phyloP scores from a whole-genome alignment of 2,329 filamentous ascomycete genomes.

The Xylariales sp. region DNA sequence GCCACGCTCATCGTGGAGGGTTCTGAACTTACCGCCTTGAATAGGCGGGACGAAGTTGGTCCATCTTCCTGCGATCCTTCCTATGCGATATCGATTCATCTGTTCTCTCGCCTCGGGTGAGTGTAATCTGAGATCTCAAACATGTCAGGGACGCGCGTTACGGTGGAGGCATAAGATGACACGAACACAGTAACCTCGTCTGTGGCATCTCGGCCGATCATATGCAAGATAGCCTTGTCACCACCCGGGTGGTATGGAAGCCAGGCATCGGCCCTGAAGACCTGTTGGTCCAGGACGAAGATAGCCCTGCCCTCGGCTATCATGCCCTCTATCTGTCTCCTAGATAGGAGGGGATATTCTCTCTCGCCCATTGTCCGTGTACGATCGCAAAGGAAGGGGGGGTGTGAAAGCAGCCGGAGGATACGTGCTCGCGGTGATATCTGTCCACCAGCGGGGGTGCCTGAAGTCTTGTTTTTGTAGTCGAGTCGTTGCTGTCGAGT shows the following conservation, averaged over 20 bases:
- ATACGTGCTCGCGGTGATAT: no score
- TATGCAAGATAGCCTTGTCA: slow-evolving; percentile 84
- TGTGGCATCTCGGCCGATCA: slow-evolving; percentile 90
- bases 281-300: slow-evolving; percentile 74
- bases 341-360: slow-evolving; percentile 45
- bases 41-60: slow-evolving; percentile 86
- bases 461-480: no score
- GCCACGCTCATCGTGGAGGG: slow-evolving; percentile 31
- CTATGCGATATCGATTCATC: slow-evolving; percentile 82
- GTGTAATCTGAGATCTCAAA: slow-evolving; percentile 62
- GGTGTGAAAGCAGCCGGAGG: no score
- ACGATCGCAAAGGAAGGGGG: no score
- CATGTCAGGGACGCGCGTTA: slow-evolving; percentile 12
- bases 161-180: slow-evolving; percentile 12
- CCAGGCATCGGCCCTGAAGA: slow-evolving; percentile 87
- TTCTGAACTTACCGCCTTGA: slow-evolving; percentile 76
- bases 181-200: slow-evolving; percentile 88
- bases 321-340: slow-evolving; percentile 68
- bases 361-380: slow-evolving; percentile 23
- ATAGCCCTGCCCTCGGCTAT: slow-evolving; percentile 79
- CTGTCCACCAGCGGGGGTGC: no score
- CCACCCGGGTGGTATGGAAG: slow-evolving; percentile 87
- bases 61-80: slow-evolving; percentile 76
- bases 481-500: no score
- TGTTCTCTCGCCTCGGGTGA: slow-evolving; percentile 68